Conservation (phyloP, 2,329 filamentous ascomycete species). For the Taxawa tesnikishii region DNA sequence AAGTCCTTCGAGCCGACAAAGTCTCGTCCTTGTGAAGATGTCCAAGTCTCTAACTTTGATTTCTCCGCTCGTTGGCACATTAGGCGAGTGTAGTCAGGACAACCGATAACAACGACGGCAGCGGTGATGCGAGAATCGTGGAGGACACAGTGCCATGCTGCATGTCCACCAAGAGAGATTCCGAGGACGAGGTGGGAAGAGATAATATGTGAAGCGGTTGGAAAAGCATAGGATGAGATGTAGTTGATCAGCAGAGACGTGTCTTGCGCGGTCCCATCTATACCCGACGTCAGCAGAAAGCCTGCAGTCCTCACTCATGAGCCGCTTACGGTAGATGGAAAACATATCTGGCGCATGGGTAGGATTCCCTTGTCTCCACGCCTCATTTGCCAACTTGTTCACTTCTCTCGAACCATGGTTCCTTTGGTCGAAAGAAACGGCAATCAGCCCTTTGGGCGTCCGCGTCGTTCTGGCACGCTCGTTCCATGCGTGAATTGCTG, state of each 20-base stretch:
- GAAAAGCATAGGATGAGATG: conserved; percentile 62
- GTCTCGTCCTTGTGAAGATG: conserved; percentile 39
- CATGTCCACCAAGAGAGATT: conserved; percentile 76
- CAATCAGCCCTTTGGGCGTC: conserved; percentile 52
- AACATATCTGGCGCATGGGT: conserved; percentile 91
- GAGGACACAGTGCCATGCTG: conserved; percentile 72
- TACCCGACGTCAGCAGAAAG: conserved; percentile 1
- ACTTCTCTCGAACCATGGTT: conserved; percentile 75
- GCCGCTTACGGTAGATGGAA: conserved; percentile 50
- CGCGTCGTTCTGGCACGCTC: conserved; percentile 21
- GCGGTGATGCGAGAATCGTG: conserved; percentile 68
- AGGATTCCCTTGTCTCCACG: conserved; percentile 68
- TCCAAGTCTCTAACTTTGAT: conserved; percentile 53
- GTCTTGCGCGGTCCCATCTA: conserved; percentile 60
- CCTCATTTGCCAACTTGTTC: conserved; percentile 55
- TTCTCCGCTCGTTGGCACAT: conserved; percentile 67
- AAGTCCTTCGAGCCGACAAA: conserved; percentile 75
- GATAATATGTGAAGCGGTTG: conserved; percentile 30
- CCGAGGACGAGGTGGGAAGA: conserved; percentile 63
- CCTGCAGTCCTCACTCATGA: conserved; percentile 2
- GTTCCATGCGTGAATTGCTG: conserved; percentile 58
- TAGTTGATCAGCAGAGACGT: conserved; percentile 64
- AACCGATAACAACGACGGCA: conserved; percentile 72
- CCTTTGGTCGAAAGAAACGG: conserved; percentile 78
- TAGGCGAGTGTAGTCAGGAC: conserved; percentile 73